Conservation (phyloP, 148 eudicot genomes). For the Rhododendron griersonianum region DNA sequence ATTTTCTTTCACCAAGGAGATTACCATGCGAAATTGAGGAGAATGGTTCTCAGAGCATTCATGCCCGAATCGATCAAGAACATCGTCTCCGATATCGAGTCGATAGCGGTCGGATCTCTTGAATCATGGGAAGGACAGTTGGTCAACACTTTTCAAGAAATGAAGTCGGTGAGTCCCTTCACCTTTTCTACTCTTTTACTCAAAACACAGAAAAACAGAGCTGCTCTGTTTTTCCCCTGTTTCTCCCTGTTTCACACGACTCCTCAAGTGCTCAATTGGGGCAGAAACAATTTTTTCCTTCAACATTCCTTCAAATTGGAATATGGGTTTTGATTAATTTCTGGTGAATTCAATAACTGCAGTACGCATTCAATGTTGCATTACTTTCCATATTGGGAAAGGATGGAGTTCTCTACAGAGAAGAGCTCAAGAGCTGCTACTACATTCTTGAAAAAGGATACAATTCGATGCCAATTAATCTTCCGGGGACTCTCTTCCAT, state of each 20-base stretch:
- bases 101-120: conserved; percentile 44
- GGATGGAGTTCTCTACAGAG: conserved; percentile 71
- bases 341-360: conserved; percentile 29
- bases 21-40: conserved; percentile 69
- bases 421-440: conserved; percentile 82
- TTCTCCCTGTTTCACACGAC: neutral
- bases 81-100: conserved; percentile 57
- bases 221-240: conserved; percentile 20
- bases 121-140: conserved; percentile 42
- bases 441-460: conserved; percentile 84
- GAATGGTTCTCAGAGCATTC: conserved; percentile 75
- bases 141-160: conserved; percentile 79
- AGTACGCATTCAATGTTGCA: conserved; percentile 95
- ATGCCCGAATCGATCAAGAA: conserved; percentile 57
- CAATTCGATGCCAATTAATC: conserved; percentile 91
- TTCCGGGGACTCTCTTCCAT: conserved; percentile 89
- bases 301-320: neutral
- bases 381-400: conserved; percentile 79
- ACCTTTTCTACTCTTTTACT: neutral
- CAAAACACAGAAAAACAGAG: conserved; percentile 25
- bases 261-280: neutral
- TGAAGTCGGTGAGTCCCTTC: conserved; percentile 60
- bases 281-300: neutral
- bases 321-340: conserved; percentile 19
- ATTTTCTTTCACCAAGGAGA: conserved; percentile 94